These are phyloP conservation scores for Xylaria sp. DNA, from an alignment of 2,329 filamentous ascomycete species.

Conservation along the genomic window DNA sequence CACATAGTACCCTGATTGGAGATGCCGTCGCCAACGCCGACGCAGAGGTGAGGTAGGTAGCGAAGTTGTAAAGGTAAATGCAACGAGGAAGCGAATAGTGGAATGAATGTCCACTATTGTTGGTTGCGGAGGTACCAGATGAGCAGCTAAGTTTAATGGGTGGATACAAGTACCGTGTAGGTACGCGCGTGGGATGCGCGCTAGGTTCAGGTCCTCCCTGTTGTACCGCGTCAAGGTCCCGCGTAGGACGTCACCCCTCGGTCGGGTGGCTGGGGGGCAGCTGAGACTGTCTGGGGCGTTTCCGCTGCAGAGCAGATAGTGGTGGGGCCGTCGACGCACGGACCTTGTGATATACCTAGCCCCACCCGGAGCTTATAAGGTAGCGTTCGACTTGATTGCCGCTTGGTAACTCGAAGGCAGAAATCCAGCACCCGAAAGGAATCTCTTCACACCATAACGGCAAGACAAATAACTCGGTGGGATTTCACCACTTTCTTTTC, in stretches of 20 bases:
- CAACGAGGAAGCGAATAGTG: slow-evolving; percentile 31
- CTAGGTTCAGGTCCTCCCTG: slow-evolving; percentile 34
- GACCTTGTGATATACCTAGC: slow-evolving; percentile 18
- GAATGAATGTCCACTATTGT: slow-evolving; percentile 35
- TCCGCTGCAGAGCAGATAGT: not conserved
- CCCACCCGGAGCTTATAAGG: slow-evolving; percentile 23
- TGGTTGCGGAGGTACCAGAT: slow-evolving; percentile 44
- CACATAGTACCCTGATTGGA: slow-evolving; percentile 11
- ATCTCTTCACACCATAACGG: slow-evolving; percentile 37
- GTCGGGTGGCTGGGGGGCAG: slow-evolving; percentile 33
- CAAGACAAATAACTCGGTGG: slow-evolving; percentile 23
- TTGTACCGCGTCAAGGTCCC: slow-evolving; percentile 41
- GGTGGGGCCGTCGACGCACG: slow-evolving; percentile 33
- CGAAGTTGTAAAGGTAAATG: slow-evolving; percentile 1
- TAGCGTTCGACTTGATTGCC: slow-evolving; percentile 35
- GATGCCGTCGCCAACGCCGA: slow-evolving; percentile 11
- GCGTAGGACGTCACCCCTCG: slow-evolving; percentile 41
- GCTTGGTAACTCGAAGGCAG: slow-evolving; percentile 36
- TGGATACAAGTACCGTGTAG: slow-evolving; percentile 45
- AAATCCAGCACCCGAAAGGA: slow-evolving; percentile 36
- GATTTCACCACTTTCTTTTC: slow-evolving; percentile 24
- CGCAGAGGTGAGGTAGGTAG: slow-evolving; percentile 11
- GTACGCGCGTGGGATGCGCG: slow-evolving; percentile 44
- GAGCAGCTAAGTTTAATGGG: slow-evolving; percentile 41
- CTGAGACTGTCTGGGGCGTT: not conserved